Evolutionary conservation across 768 basidiomycete genomes (phyloP).

Genomic region (Lactarius vividus): DNA sequence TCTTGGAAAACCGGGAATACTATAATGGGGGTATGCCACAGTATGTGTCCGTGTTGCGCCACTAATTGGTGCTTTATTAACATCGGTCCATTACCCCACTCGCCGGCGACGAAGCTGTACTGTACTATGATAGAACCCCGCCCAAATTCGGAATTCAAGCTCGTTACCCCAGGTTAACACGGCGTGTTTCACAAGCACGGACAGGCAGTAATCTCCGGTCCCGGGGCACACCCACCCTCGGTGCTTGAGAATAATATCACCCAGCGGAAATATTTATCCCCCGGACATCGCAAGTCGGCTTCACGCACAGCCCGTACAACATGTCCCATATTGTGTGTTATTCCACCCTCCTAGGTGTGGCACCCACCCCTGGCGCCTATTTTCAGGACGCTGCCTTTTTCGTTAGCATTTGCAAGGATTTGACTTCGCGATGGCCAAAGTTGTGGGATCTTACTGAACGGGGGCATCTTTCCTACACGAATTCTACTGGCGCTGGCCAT

Average conservation of each 20-base stretch:
- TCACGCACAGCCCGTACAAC: not conserved
- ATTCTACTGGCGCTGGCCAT: slow-evolving; percentile 44
- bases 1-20: not conserved
- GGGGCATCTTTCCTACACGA: slow-evolving; percentile 51
- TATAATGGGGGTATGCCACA: slow-evolving; percentile 6
- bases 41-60: slow-evolving; percentile 10
- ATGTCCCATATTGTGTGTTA: not conserved
- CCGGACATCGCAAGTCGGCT: not conserved
- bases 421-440: slow-evolving; percentile 31
- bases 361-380: not conserved
- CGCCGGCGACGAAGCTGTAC: slow-evolving; percentile 5
- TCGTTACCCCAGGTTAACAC: not conserved
- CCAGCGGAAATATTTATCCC: not conserved
- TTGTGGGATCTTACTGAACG: slow-evolving; percentile 52
- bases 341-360: not conserved
- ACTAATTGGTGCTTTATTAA: slow-evolving; percentile 17
- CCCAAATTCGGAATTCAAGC: not conserved
- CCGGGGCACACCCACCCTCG: not conserved
- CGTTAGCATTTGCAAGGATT: slow-evolving; percentile 29
- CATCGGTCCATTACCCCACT: slow-evolving; percentile 1
- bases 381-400: slow-evolving; percentile 42
- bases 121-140: not conserved
- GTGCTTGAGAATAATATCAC: not conserved
- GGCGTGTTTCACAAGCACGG: not conserved
- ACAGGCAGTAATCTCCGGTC: not conserved